These are phyloP conservation scores for Zymoseptoria ardabiliae DNA, from an alignment of 2,329 filamentous ascomycete genomes.

Conservation along the genomic window DNA sequence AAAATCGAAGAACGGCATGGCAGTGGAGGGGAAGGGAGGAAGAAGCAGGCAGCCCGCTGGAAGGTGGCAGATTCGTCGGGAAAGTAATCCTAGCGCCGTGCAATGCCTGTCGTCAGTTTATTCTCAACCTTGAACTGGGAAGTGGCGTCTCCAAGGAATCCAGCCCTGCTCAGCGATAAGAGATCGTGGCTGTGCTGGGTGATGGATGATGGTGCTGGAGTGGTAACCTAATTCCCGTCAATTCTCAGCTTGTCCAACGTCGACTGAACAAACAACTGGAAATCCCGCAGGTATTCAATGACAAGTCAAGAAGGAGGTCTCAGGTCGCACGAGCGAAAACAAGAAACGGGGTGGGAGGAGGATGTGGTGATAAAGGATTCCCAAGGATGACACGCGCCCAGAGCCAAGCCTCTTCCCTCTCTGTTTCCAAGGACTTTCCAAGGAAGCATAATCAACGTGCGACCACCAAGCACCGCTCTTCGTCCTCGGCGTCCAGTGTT, in stretches of 20 bases:
- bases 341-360: not conserved
- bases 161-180: not conserved
- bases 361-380: not conserved
- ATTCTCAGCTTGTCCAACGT: no score
- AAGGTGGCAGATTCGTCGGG: not conserved
- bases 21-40: constrained; percentile 3
- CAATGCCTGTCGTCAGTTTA: not conserved
- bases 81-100: not conserved
- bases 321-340: not conserved
- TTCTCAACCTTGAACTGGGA: not conserved
- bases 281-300: not conserved
- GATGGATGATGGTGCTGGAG: not conserved
- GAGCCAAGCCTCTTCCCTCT: no score
- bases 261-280: not conserved
- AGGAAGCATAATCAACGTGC: no score
- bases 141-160: not conserved
- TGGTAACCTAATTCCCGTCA: no score
- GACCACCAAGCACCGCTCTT: no score
- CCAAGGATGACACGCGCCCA: not conserved
- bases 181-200: not conserved
- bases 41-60: not conserved
- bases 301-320: not conserved
- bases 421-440: no score
- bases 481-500: no score
- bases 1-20: constrained; percentile 40